Base-by-base conservation (phyloP, 441 rosid species). In the Erodium chrysanthum region DNA sequence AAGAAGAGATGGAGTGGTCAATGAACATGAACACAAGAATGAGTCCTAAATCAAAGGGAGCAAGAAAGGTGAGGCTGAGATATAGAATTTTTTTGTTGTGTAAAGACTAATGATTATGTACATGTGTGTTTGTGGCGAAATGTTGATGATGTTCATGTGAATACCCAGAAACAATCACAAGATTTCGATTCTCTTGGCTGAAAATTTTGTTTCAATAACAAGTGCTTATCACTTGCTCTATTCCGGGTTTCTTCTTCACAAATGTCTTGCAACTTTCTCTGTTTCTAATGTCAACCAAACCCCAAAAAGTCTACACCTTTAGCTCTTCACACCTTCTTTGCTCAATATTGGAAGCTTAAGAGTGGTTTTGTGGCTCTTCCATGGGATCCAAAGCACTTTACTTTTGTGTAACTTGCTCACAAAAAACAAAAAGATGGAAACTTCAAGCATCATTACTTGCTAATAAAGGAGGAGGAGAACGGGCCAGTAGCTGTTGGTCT, bases 1-100 rank as follows among this genome's bases (percentile, higher is more conserved):
- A 68, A 88, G 44, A 83, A 83, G 77, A 86, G 83, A 71, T 84
- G 96, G 96, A 68, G 72, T 4, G 8, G 62, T 56, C 61, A 35
- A 52, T 75, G 46, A 40, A 40, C 9, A 11, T 7, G 9, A 40
- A 40, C 46, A 29, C 3, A 29, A 29, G 5, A 29, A 6, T 29
- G 33, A 29, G 33, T 29, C 33, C 3, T 29, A 29, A 29, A 29
- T 29, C 5, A 6, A 0, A 29, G 33, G 33, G 33, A 29, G 33
- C 33, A 29, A 29, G 33, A 29, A 29, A 29, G 33, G 5, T n/a
- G n/a, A n/a, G 1, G 33, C 33, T 29, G 33, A 29, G 5, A 29
- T n/a, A n/a, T n/a, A 29, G 33, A 2, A 29, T 29, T 29, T 4
- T 4, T 29, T 29, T n/a, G n/a, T 40, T 40, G 46, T 40, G 46